Base-by-base conservation (phyloP, 2,329 filamentous ascomycete species). In the Epichloe baconii region DNA sequence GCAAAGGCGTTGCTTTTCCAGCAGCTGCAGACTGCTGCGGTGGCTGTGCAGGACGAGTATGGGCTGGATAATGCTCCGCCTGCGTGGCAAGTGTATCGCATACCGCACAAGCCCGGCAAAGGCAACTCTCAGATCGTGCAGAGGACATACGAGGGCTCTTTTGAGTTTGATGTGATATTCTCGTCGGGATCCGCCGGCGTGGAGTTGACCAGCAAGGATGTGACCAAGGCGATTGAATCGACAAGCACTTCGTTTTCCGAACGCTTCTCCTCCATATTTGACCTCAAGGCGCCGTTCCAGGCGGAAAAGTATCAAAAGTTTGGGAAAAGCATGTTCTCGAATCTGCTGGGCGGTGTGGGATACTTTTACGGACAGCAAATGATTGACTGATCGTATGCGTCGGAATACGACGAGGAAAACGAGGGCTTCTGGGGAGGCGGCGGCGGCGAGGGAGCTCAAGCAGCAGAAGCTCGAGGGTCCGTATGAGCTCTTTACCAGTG, bases 401-500 rank as follows among this genome's bases (percentile, higher is more conserved):
- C 84, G 10, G 91, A 95, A 61, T 97, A 97, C 58, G 88, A 95
- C 11, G 93, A 98, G 69, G 88, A 94, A 57, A 87, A 88, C 53
- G 93, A 97, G 67, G 86, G 87, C 0, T 97, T 97, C 69, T 96
- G 91, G 90, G 63, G 90, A 94, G 58, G 82, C 93, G 17, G 89
- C 85, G 2, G 83, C 85, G 61, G 91, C 90, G 4, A 79, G 88
- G 52, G 77, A 73, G 23, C 80, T 82, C 53, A 82, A 80, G 51
- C 69, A 80, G 56, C 82, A 89, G 56, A 74, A 80, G 53, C 68
- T 84, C 0, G 89, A 94, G 62, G 88, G 88, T 0, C 88, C 91
- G 1, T 87, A 84, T 50, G 88, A 95, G 65, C 78, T 98, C 2
- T 97, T 90, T 65, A 94, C 90, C 6, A 88, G 83, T 60, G 84